Base-by-base conservation (phyloP, 768 basidiomycete genomes). In the Kwoniella sp. region DNA sequence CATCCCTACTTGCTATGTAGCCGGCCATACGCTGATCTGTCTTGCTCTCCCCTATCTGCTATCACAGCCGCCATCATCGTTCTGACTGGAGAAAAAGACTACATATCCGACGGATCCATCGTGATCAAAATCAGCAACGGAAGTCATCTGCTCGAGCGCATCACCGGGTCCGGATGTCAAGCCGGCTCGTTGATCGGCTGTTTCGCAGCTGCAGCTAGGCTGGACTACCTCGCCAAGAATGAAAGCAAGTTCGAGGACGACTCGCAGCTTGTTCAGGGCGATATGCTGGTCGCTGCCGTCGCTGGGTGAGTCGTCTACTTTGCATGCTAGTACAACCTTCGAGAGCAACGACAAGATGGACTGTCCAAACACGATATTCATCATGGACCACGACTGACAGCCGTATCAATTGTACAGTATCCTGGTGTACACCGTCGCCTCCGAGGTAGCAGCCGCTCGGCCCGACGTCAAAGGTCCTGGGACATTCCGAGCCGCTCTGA, bases 151-250 rank as follows among this genome's bases (percentile, higher is more conserved):
- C 86, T 96, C 8, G 88, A 87, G 0, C 83, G 85, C 59, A 92
- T 97, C 61, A 96, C 94, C 0, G 94, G 93, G 0, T 90, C 90
- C 26, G 93, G 93, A 3, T 97, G 93, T 74, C 87, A 94, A 78
- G 79, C 79, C 0, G 81, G 80, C 28, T 73, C 90, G 11, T 83
- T 85, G 30, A 85, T 95, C 54, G 90, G 92, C 0, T 86, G 89
- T 17, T 93, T 88, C 81, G 91, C 90, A 76, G 92, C 89, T 3
- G 88, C 86, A 1, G 87, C 88, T 12, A 83, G 85, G 60, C 74
- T 85, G 30, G 77, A 79, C 31, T 80, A 80, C n/a, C 76, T 82
- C 48, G 76, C 70, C 61, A 76, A 54, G 71, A 66, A 64, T 62
- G 56, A 48, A 4, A 54, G n/a, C 59, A 54, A n/a, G 52, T 53